phyloP scores from a whole-genome alignment of 2,329 filamentous ascomycete genomes.

The Calonectria pauciramosa region DNA sequence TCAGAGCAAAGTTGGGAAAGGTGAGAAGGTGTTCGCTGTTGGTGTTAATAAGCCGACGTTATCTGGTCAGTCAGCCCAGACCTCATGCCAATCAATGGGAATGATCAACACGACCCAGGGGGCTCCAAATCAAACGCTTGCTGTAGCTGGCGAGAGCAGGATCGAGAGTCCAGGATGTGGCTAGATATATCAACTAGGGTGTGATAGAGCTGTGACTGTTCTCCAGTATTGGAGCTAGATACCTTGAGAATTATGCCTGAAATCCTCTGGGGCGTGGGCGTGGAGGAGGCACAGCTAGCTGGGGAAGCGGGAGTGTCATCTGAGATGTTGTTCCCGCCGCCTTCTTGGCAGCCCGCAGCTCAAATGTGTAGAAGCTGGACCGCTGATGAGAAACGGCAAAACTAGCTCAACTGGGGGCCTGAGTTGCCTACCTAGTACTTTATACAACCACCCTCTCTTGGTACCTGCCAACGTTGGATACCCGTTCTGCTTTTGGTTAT shows the following conservation, averaged over 20 bases:
- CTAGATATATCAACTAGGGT: conserved; percentile 10
- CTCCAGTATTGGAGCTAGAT: neutral
- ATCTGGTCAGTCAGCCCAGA: conserved; percentile 21
- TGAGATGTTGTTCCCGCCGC: conserved; percentile 16
- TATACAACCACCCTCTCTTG: neutral
- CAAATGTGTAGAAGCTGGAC: neutral
- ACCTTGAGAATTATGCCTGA: neutral
- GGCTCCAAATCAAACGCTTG: neutral
- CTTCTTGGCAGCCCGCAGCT: neutral
- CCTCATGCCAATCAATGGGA: conserved; percentile 2
- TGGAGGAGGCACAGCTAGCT: conserved; percentile 3
- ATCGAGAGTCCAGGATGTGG: conserved; percentile 19
- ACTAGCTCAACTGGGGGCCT: neutral
- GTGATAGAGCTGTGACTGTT: neutral
- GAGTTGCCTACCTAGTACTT: neutral
- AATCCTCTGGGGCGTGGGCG: neutral
- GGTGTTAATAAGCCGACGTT: conserved; percentile 17
- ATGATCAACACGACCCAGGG: neutral
- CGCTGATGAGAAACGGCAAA: neutral
- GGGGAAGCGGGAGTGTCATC: conserved; percentile 10
- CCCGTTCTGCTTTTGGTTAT: neutral
- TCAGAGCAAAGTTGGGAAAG: neutral
- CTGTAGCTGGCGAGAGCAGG: neutral
- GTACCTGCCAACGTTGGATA: neutral
- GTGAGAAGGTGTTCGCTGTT: neutral